Base-by-base conservation (phyloP, 169 alveolate genomes). In the Cryptosporidium xiaoi region DNA sequence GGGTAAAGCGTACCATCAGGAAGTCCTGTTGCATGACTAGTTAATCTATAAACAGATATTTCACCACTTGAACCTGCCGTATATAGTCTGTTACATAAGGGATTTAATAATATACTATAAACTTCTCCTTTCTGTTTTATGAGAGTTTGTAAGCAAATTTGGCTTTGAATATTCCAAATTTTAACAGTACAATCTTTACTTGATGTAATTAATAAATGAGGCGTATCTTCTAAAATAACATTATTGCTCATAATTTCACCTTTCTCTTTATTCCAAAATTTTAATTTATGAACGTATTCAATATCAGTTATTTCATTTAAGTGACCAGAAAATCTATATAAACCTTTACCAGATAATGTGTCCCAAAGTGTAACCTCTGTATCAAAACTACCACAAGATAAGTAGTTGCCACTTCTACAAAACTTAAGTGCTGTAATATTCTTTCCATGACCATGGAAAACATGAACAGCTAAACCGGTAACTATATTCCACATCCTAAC, bases 281-380 rank as follows among this genome's bases (percentile, higher is more conserved):
- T 55, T 51, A 29, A 31, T 46, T 34, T 82, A 50, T 56, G 51
- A 68, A 40, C 62, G 44, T 51, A 64, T 51, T 71, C 77, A n/a
- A 93, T 71, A 50, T 91, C 96, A 27, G 94, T 93, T 20, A 94
- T 95, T 46, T 91, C 93, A 68, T 93, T 93, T 20, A 90, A 71
- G 69, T 94, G 97, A 3, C 96, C 97, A 33, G 93, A 93, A 24
- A 92, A 89, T 27, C 95, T 85, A 83, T 82, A 93, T 65, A 93
- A 77, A 12, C 98, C 97, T 40, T 82, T 77, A 55, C 94, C 96
- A 12, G 92, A 92, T n/a, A 90, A 82, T 20, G 91, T 71, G 69
- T 95, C 97, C 98, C 98, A 95, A 34, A 95, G 82, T 48, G 94
- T 91, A 7, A 95, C 65, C 69, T 94, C 92, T 33, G 95, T 92